Evolutionary conservation across 2,329 filamentous ascomycete species (phyloP), one percentile per base, ranked within the genome.

Genomic region (Diaporthe sp.): DNA sequence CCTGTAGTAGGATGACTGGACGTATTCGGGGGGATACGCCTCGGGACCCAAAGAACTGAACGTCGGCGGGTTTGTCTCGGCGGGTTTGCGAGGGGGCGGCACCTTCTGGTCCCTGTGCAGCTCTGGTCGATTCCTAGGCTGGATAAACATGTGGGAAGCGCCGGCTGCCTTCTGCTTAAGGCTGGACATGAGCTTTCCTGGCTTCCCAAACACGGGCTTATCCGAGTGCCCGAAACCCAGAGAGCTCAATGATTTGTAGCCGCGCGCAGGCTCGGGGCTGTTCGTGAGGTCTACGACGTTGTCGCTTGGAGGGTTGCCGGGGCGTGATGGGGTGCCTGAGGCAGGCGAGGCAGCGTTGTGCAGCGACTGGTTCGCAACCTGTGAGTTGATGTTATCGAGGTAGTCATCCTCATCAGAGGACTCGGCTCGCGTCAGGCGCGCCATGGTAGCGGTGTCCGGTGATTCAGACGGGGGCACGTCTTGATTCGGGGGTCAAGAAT

Each of bases 91-190:
- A 2, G 87, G 88, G 8, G 83, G 83, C 9, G 83, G 83, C 39
- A 89, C 84, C 74, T 84, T 86, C 77, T 87, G 87, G 75, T 85
- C 87, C 58, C 88, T 85, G 80, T 92, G 90, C 78, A 90, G 89
- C 80, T 92, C 90, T 1, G 90, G 90, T 3, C 90, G 87, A 70
- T 84, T 88, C 81, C 86, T 89, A 63, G 87, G 87, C 78, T 88
- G 86, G 71, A 90, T 87, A 80, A 91, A 91, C 74, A 90, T 82
- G 15, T 70, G 55, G 39, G 76, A 73, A 61, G 76, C 73, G 68
- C 84, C 83, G 79, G 87, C 85, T 75, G 89, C 89, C 81, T 89
- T 89, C 80, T 90, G 88, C 80, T 90, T 89, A 81, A 88, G 86
- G 80, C 86, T 87, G 57, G 87, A 88, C 80, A 86, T 82, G 79